Conservation (phyloP, 140 eudicot species). For the Anethum foeniculum region DNA sequence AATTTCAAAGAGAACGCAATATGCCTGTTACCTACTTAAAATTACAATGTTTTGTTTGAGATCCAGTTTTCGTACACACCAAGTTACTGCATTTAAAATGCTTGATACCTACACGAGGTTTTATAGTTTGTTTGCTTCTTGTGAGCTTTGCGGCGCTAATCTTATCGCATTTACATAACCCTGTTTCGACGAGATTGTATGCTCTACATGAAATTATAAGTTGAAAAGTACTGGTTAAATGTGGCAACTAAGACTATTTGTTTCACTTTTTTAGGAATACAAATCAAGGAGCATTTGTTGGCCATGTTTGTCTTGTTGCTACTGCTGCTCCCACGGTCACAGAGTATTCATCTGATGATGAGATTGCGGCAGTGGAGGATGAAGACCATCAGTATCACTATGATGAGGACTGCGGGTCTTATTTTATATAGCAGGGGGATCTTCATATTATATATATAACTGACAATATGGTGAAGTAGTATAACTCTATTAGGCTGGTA, state of each 20-base stretch:
- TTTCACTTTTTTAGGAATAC: background rate
- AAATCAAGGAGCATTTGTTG: background rate
- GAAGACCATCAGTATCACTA: conserved; percentile 8
- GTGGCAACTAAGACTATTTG: background rate
- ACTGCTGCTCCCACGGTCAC: background rate
- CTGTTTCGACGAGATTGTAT: background rate
- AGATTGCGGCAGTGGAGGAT: background rate
- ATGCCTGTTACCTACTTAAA: background rate
- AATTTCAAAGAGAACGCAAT: background rate
- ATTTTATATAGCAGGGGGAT: background rate
- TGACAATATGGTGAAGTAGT: background rate
- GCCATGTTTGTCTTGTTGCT: background rate
- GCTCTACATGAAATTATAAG: background rate
- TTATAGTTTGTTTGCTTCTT: background rate
- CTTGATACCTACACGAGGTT: background rate
- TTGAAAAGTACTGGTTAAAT: background rate
- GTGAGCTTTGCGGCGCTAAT: background rate
- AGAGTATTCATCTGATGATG: background rate
- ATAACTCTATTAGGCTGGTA: background rate
- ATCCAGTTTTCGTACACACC: background rate
- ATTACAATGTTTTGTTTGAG: background rate
- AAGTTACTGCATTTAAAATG: background rate
- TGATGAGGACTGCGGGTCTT: background rate
- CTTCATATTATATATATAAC: background rate
- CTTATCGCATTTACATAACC: background rate